phyloP scores from a whole-genome alignment of 805 yeast species.

The Yamadazyma takamatsuzukensis region DNA sequence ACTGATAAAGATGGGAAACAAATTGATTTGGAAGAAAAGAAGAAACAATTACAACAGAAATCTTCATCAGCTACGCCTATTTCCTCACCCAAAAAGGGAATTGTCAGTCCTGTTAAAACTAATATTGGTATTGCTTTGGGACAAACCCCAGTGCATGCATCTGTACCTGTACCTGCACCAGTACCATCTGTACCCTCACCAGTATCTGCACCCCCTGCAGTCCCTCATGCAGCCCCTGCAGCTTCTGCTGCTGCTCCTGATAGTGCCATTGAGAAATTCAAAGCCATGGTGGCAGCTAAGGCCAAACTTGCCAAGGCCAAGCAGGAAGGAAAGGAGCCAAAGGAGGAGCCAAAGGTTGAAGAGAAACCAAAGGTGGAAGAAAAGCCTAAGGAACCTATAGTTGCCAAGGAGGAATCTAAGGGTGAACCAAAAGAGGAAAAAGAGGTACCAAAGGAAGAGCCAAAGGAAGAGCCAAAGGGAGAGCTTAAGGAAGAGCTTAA shows the following conservation, averaged over 20 bases:
- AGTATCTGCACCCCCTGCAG: slow-evolving; percentile 6
- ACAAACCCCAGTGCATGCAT: slow-evolving; percentile 5
- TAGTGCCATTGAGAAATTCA: neutral
- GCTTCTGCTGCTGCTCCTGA: slow-evolving; percentile 2
- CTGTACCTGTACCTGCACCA: slow-evolving; percentile 10
- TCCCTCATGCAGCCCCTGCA: slow-evolving; percentile 9
- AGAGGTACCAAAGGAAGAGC: slow-evolving; percentile 9
- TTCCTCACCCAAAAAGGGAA: slow-evolving; percentile 21
- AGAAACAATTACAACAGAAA: slow-evolving; percentile 24
- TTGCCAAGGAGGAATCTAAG: slow-evolving; percentile 1
- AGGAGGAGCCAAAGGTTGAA: slow-evolving; percentile 1
- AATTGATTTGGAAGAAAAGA: slow-evolving; percentile 41
- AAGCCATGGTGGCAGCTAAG: too few species aligned
- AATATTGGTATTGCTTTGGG: neutral
- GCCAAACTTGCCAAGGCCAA: too few species aligned
- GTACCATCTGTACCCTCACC: slow-evolving; percentile 7
- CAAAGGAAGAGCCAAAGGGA: slow-evolving; percentile 4
- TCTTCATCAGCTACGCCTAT: slow-evolving; percentile 26
- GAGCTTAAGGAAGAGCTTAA: neutral
- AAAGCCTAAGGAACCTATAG: neutral
- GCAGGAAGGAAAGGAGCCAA: slow-evolving; percentile 1
- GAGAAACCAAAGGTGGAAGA: slow-evolving; percentile 7
- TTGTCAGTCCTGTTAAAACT: slow-evolving; percentile 16
- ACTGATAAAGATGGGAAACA: slow-evolving; percentile 42
- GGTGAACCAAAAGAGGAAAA: slow-evolving; percentile 3